phyloP scores from a whole-genome alignment of 2,329 filamentous ascomycete species.

The Harringtonia aguacate region DNA sequence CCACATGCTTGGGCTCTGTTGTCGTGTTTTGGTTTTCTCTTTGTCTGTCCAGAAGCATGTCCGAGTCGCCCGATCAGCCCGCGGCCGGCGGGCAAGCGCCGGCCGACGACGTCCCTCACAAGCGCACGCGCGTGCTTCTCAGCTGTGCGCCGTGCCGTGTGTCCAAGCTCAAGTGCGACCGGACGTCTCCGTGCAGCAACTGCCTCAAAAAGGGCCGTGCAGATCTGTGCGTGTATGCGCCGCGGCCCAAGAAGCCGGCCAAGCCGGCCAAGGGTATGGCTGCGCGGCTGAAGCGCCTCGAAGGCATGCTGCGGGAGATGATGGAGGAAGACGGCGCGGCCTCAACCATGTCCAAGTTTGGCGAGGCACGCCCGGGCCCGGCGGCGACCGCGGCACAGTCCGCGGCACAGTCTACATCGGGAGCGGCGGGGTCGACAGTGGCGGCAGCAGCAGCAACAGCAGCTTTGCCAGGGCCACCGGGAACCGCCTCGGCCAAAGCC shows the following conservation, averaged over 20 bases:
- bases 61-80: too few species aligned
- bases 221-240: slow-evolving; percentile 37
- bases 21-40: too few species aligned
- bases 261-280: slow-evolving; percentile 38
- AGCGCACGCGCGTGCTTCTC: slow-evolving; percentile 38
- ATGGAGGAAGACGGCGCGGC: slow-evolving; percentile 22
- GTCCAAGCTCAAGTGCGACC: slow-evolving; percentile 48
- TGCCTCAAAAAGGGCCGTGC: slow-evolving; percentile 38
- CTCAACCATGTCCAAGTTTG: slow-evolving; percentile 9
- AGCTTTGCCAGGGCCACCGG: too few species aligned
- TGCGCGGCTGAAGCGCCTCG: slow-evolving; percentile 41
- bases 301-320: slow-evolving; percentile 46
- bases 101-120: slow-evolving; percentile 12
- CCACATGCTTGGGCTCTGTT: too few species aligned
- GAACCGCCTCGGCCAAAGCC: too few species aligned
- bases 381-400: too few species aligned
- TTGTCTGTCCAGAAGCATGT: too few species aligned
- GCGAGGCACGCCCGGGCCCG: slow-evolving; percentile 1
- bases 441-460: too few species aligned
- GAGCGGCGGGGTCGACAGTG: background rate
- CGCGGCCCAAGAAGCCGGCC: slow-evolving; percentile 28
- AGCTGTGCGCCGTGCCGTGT: slow-evolving; percentile 40
- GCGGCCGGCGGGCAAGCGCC: too few species aligned
- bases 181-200: slow-evolving; percentile 38
- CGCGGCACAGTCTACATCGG: too few species aligned